Base-by-base conservation (phyloP, 1,284 basidiomycete genomes). In the Cystobasidiaceae sp. region DNA sequence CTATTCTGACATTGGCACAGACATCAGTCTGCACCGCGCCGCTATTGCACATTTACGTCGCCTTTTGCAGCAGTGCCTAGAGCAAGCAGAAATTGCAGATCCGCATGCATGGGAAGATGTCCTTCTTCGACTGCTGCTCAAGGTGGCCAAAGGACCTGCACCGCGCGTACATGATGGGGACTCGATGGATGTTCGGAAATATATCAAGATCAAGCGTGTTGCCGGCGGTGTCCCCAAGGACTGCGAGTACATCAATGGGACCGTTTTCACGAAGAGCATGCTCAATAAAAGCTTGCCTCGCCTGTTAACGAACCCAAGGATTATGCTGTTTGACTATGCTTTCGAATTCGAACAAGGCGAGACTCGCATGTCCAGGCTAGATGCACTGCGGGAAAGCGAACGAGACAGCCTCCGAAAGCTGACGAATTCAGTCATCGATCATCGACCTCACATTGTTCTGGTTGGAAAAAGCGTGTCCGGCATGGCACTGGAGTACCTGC, bases 171-270 rank as follows among this genome's bases (percentile, higher is more conserved):
- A 77, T 11, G 77, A 76, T 2, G 89, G 90, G 58, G 93, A 96
- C 72, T 77, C 77, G 32, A 93, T 96, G 83, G 94, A 98, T 76
- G 88, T 97, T 21, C 83, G 94, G 50, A 84, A 88, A 28, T 97
- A 96, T 72, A 90, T 98, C 70, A 98, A 98, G 80, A 93, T 98
- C 78, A 98, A 99, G 80, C 94, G 96, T 77, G 89, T 98, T 19
- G 93, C 96, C 0, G 96, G 96, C 13, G 96, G 96, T 11, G 81
- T 83, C 55, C 92, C 93, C 34, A 83, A 81, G 32, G 92, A 98
- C 75, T 96, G 91, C 11, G 93, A 97, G 80, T 98, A 94, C 73
- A 90, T 99, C 54, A 90, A 94, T 69, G 96, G 96, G 2, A 91
- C 90, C 9, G 93, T 98, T 52, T 96, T 97, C 74, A 94, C 93